Base-by-base conservation (phyloP, 371 early-diverging fungal species). In the Mucor plumbeus region DNA sequence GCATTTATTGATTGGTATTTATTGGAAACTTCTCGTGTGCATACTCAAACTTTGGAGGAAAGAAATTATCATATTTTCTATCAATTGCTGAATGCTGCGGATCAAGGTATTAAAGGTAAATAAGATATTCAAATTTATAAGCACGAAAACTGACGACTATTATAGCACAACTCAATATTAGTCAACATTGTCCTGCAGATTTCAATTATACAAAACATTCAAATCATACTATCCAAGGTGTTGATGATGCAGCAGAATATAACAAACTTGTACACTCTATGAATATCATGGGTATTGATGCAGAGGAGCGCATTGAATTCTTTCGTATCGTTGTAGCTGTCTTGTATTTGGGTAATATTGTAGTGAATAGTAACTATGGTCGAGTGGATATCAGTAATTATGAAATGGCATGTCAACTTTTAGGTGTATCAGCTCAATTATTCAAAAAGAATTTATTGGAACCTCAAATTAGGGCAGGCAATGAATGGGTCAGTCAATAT, bases 31-130 rank as follows among this genome's bases (percentile, higher is more conserved):
- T 97, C 98, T 3, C 91, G 99, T 43, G 97, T 99, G 0, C 96
- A 97, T 17, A 92, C 90, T 59, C 99, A 97, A 77, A 90, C 94
- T 0, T 44, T 83, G 6, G 87, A 92, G 59, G 99, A 99, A 80
- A 87, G 99, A 62, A 99, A 96, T 81, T 99, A 97, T 74, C 99
- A 99, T 75, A 90, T 99, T 41, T 99, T 99, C 77, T 99, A 99
- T 82, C 97, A 99, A 80, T 76, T 99, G 6, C 73, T 99, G 73
- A 93, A 89, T 95, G 26, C 26, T 72, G 96, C 96, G 11, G 94
- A 94, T 14, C 72, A 88, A 9, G 69, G 81, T 7, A 63, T 90
- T 39, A 92, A 91, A 69, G 71, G 81, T 82, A 74, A 68, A 41
- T 26, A 4, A 21, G 1, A 4, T 21, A 33, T 14, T 38, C 17